A percentile compares a stretch with the other conserved stretches of the same genome.
Conservation (phyloP, 129 eudicot species). For the Helianthus tuberosus region DNA sequence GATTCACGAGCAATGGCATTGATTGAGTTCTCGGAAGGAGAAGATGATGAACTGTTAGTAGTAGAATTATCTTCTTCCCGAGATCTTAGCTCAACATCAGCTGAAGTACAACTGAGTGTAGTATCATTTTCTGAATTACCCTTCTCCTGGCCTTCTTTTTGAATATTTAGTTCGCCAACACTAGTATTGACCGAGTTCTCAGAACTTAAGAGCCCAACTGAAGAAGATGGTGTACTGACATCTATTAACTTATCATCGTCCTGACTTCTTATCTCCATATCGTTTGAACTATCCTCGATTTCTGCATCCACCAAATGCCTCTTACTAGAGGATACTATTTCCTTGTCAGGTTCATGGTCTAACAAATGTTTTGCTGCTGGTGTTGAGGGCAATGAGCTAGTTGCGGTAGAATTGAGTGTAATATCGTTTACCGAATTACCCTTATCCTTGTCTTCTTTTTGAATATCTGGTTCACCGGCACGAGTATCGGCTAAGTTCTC, state of each 20-base stretch:
- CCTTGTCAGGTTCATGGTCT: conserved; percentile 16
- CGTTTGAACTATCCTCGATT: conserved; percentile 14
- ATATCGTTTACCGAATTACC: background rate
- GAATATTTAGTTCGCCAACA: conserved; percentile 24
- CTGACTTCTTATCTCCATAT: conserved; percentile 22
- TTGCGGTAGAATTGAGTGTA: background rate
- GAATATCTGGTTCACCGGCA: conserved; percentile 25
- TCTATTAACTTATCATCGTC: conserved; percentile 22
- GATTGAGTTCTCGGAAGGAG: background rate
- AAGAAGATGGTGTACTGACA: conserved; percentile 19
- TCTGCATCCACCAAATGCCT: conserved; percentile 13
- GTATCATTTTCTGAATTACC: background rate
- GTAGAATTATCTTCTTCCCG: conserved; percentile 26
- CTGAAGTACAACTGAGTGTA: background rate
- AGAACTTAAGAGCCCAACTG: conserved; percentile 17
- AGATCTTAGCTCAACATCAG: conserved; percentile 7
- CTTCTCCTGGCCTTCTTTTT: conserved; percentile 30
- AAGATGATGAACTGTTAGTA: background rate
- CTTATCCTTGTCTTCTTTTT: conserved; percentile 29
- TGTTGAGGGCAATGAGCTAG: background rate
- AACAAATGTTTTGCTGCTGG: background rate
- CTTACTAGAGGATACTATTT: conserved; percentile 21
- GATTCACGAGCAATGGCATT: conserved; percentile 27
- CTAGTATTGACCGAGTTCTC: conserved; percentile 13
- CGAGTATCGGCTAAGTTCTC: conserved; percentile 12